Percentiles rank a stretch among this genome's conserved stretches.
Conservation (phyloP, 805 yeast species). For the Wickerhamiella shivajii region DNA sequence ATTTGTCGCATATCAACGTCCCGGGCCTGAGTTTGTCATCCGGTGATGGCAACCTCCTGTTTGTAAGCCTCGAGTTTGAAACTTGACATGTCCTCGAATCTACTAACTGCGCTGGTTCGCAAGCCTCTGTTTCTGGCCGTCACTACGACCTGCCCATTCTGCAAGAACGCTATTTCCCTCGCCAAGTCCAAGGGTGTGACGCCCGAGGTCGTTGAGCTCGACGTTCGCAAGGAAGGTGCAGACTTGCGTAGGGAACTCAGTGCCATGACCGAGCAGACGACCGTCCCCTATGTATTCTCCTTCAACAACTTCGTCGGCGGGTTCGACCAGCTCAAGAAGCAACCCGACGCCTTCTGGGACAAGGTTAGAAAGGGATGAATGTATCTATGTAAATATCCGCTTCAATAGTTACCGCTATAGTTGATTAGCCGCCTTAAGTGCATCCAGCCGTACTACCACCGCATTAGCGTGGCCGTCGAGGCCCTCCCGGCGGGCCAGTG, state of each 20-base stretch:
- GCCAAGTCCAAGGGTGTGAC: conserved; percentile 12
- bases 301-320: conserved; percentile 43
- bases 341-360: conserved; percentile 16
- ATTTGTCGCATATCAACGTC: too few relatives aligned
- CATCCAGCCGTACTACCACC: conserved; percentile 71
- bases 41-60: too few relatives aligned
- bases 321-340: conserved; percentile 15
- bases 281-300: conserved; percentile 59
- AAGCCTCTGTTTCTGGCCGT: conserved; percentile 17
- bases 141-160: conserved; percentile 19
- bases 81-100: conserved; percentile 4
- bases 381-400: too few relatives aligned
- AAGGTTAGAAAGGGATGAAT: too few relatives aligned
- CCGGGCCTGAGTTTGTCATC: too few relatives aligned
- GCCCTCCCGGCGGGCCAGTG: conserved; percentile 91
- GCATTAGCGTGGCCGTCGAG: conserved; percentile 96
- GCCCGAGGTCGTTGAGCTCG: conserved; percentile 36
- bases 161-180: conserved; percentile 15
- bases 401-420: too few relatives aligned
- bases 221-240: conserved; percentile 38
- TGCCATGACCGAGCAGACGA: conserved; percentile 41
- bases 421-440: too few relatives aligned
- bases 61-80: too few relatives aligned
- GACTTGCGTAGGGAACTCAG: conserved; percentile 43
- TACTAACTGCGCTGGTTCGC: conserved; percentile 7